Conservation (phyloP, 2,329 filamentous ascomycete genomes). For the Tolypocladium cylindrosporum region DNA sequence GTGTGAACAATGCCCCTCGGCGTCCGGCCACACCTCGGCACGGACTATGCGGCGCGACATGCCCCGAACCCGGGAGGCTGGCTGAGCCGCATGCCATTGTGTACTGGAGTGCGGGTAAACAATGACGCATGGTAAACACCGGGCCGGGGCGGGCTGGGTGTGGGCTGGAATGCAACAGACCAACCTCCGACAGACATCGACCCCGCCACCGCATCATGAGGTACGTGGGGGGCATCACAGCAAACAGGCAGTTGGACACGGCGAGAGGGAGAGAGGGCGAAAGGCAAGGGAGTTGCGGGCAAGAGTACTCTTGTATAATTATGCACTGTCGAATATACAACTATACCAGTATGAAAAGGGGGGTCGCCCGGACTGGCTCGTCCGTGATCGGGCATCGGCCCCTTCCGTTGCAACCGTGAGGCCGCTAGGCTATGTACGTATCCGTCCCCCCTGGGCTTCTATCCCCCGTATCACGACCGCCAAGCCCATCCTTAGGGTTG, state of each 20-base stretch:
- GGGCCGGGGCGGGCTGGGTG: not conserved
- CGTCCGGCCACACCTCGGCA: too few species aligned
- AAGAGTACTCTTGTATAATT: slow-evolving; percentile 8
- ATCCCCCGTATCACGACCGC: not conserved
- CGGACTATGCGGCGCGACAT: too few species aligned
- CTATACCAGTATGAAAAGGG: slow-evolving; percentile 4
- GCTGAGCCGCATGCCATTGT: not conserved
- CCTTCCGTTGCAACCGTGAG: not conserved
- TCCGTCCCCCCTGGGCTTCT: not conserved
- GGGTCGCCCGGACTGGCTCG: not conserved
- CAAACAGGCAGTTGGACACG: not conserved
- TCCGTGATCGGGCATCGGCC: not conserved
- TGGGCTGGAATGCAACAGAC: not conserved
- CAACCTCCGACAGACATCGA: not conserved
- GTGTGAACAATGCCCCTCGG: too few species aligned
- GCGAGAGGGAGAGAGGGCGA: not conserved
- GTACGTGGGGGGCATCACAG: not conserved
- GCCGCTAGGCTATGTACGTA: slow-evolving; percentile 1
- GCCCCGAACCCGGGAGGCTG: not conserved
- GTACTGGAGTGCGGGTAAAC: not conserved
- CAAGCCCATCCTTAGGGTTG: not conserved
- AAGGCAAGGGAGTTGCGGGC: not conserved
- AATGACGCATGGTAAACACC: not conserved
- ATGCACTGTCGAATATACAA: slow-evolving; percentile 14
- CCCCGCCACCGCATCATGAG: not conserved